These are phyloP conservation scores for Rutidosis leptorrhynchoides DNA, from an alignment of 129 eudicot species.

Conservation along the genomic window DNA sequence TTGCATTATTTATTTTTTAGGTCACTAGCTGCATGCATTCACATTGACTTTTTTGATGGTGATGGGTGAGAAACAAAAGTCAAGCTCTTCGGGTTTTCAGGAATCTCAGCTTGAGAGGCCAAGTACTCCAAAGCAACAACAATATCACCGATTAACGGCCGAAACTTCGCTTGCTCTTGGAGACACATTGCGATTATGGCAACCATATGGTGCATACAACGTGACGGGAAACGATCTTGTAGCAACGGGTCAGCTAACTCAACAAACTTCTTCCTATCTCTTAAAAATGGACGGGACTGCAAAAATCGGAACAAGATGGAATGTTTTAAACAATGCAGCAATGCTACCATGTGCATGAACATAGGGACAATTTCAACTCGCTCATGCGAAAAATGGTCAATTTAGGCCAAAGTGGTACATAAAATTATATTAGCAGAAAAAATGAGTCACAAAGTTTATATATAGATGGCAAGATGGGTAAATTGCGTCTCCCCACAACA, in stretches of 20 bases:
- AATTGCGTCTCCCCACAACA: background rate
- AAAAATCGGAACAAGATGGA: slow-evolving; percentile 6
- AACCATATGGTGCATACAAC: slow-evolving; percentile 66
- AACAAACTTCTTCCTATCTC: slow-evolving; percentile 54
- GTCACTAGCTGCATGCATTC: slow-evolving; percentile 13
- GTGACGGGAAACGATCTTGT: slow-evolving; percentile 47
- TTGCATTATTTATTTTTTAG: background rate
- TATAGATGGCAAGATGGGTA: background rate
- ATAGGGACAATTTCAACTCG: background rate
- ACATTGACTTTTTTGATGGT: slow-evolving; percentile 24
- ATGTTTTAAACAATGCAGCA: background rate
- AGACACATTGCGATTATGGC: slow-evolving; percentile 77
- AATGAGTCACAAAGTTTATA: background rate
- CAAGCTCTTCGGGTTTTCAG: slow-evolving; percentile 31
- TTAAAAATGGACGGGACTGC: slow-evolving; percentile 71
- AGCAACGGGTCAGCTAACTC: slow-evolving; percentile 69
- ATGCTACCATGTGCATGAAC: background rate
- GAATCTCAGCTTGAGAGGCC: slow-evolving; percentile 51
- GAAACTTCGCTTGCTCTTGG: slow-evolving; percentile 65
- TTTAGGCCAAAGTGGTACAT: background rate
- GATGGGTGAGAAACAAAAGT: slow-evolving; percentile 29
- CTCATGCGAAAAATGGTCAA: background rate
- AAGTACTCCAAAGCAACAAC: slow-evolving; percentile 79
- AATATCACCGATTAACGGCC: slow-evolving; percentile 71
- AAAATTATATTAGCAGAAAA: background rate